Percentiles rank a stretch among this genome's conserved stretches.
Conservation (phyloP, 768 basidiomycete genomes). For the Pisolithus orientalis region DNA sequence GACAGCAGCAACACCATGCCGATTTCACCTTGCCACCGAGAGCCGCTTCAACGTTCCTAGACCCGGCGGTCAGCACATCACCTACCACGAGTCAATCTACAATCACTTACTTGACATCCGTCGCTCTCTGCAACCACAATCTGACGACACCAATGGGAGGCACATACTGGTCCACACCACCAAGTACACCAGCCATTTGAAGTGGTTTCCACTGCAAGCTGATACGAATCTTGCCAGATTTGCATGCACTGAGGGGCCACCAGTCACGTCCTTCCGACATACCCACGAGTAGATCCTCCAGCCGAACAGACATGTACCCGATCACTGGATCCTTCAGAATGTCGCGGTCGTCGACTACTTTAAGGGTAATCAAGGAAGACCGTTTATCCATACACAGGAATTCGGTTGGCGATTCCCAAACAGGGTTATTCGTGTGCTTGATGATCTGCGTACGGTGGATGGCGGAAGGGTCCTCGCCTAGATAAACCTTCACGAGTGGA, state of each 20-base stretch:
- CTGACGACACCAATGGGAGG: slow-evolving; percentile 92
- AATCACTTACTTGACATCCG: slow-evolving; percentile 68
- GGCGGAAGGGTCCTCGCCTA: slow-evolving; percentile 41
- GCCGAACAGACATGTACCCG: slow-evolving; percentile 69
- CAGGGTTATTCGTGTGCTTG: slow-evolving; percentile 82
- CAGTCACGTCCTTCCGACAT: slow-evolving; percentile 72
- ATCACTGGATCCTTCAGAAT: slow-evolving; percentile 77
- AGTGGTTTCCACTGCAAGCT: slow-evolving; percentile 93
- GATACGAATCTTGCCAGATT: slow-evolving; percentile 71
- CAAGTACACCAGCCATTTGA: slow-evolving; percentile 87
- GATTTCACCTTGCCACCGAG: slow-evolving; percentile 78
- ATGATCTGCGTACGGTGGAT: slow-evolving; percentile 59
- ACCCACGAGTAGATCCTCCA: slow-evolving; percentile 72
- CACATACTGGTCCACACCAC: slow-evolving; percentile 74
- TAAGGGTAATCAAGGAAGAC: slow-evolving; percentile 62
- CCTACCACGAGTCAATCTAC: neutral
- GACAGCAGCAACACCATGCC: neutral
- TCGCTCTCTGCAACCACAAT: slow-evolving; percentile 76
- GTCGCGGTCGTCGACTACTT: slow-evolving; percentile 84
- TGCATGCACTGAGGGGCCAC: slow-evolving; percentile 81
- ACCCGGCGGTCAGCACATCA: slow-evolving; percentile 4
- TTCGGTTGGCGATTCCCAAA: slow-evolving; percentile 87
- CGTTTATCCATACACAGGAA: slow-evolving; percentile 84
- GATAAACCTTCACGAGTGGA: slow-evolving; percentile 70
- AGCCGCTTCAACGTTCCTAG: slow-evolving; percentile 79